Percentiles rank a stretch among this genome's conserved stretches.
Evolutionary conservation across 345 rosid genomes (phyloP).

Genomic region (Eutrema yunnanense): DNA sequence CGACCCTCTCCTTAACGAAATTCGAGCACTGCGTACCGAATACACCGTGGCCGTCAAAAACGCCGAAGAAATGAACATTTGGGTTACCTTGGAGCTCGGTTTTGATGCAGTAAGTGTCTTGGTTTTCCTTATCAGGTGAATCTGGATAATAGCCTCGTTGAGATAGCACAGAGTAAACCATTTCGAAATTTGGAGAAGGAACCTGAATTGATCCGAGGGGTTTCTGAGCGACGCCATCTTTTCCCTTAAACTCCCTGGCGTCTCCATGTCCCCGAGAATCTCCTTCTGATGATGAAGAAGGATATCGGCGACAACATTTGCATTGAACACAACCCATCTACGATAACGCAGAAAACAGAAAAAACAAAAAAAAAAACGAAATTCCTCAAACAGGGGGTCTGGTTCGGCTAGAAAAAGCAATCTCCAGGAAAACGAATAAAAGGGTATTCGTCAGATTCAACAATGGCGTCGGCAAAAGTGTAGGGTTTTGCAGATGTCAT

Average conservation of each 20-base stretch:
- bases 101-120: conserved; percentile 76
- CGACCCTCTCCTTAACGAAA: conserved; percentile 69
- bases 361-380: neutral
- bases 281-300: conserved; percentile 52
- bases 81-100: conserved; percentile 80
- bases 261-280: conserved; percentile 39
- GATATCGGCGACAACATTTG: conserved; percentile 66
- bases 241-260: conserved; percentile 21
- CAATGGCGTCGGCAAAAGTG: conserved; percentile 19
- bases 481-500: conserved; percentile 26
- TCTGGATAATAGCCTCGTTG: conserved; percentile 87
- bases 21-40: conserved; percentile 72
- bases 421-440: conserved; percentile 12
- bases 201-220: conserved; percentile 55
- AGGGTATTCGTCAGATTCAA: conserved; percentile 25
- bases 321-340: conserved; percentile 88
- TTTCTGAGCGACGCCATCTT: conserved; percentile 49
- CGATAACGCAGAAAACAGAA: neutral
- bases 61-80: conserved; percentile 85
- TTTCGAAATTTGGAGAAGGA: conserved; percentile 55
- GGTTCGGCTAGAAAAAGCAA: neutral
- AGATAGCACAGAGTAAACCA: conserved; percentile 70
- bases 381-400: conserved; percentile 11
- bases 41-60: conserved; percentile 88
- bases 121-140: conserved; percentile 74